A percentile compares a stretch with the other conserved stretches of the same genome.
Evolutionary conservation across 2,329 filamentous ascomycete species (phyloP).

Genomic region (Trichoderma endophyticum): DNA sequence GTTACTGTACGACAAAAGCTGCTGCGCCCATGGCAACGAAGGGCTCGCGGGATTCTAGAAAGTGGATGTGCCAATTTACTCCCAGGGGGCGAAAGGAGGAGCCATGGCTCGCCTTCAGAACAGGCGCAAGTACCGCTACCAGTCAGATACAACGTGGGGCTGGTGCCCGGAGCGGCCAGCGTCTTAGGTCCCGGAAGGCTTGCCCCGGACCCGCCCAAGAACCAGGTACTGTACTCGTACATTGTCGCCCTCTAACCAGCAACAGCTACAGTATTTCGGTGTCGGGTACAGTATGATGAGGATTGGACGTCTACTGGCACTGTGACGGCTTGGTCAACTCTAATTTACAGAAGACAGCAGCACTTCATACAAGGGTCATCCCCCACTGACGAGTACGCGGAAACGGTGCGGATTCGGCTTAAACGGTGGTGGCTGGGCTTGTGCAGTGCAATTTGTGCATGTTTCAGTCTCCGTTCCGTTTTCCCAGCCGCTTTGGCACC

Average conservation of each 20-base stretch:
- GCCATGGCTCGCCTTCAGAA: neutral
- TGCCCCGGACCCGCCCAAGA: conserved; percentile 19
- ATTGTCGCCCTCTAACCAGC: neutral
- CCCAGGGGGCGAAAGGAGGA: neutral
- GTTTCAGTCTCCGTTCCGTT: neutral
- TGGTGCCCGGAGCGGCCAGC: neutral
- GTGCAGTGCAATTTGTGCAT: neutral
- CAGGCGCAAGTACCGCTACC: neutral
- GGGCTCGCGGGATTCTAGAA: neutral
- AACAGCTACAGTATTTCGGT: neutral
- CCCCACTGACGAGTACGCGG: neutral
- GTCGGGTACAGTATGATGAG: neutral
- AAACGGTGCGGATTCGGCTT: neutral
- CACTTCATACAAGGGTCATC: neutral
- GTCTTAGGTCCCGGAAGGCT: conserved; percentile 18
- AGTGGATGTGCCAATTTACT: conserved; percentile 16
- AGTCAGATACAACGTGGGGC: conserved; percentile 19
- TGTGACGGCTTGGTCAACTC: neutral
- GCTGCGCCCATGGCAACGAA: neutral
- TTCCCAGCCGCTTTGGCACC: neutral
- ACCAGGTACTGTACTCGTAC: neutral
- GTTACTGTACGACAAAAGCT: neutral
- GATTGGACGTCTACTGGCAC: neutral
- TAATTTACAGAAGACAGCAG: neutral
- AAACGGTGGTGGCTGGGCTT: neutral